Percentiles rank a stretch among this genome's conserved stretches.
Evolutionary conservation across 1,139 yeast species (phyloP).

Genomic region (Blastobotrys aristatus): DNA sequence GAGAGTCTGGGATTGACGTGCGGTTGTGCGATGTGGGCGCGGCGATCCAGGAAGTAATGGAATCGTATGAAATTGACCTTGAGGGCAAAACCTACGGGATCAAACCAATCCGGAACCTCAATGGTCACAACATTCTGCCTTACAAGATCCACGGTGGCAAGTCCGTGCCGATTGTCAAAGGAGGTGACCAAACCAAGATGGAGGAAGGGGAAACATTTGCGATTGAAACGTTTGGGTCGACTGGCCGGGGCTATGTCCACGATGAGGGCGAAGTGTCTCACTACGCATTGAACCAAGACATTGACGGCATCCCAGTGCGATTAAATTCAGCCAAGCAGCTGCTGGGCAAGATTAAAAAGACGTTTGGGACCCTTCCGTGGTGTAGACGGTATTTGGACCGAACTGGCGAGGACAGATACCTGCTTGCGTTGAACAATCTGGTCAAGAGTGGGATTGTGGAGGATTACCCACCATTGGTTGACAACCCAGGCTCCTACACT

Average conservation of each 20-base stretch:
- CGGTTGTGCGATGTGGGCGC: conserved; percentile 93
- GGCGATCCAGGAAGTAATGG: conserved; percentile 96
- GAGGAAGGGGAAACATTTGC: conserved; percentile 99
- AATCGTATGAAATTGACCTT: conserved; percentile 85
- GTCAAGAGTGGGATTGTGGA: conserved; percentile 83
- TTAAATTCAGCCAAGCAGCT: conserved; percentile 64
- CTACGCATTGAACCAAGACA: conserved; percentile 62
- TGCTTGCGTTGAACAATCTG: conserved; percentile 80
- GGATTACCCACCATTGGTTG: conserved; percentile 96
- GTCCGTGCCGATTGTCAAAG: conserved; percentile 91
- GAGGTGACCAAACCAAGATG: conserved; percentile 93
- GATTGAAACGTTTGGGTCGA: conserved; percentile 94
- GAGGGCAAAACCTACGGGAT: conserved; percentile 82
- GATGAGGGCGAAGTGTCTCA: conserved; percentile 92
- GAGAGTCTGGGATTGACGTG: conserved; percentile 93
- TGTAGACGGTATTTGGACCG: conserved; percentile 93
- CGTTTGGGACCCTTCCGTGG: conserved; percentile 93
- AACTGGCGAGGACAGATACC: conserved; percentile 84
- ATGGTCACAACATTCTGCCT: conserved; percentile 88
- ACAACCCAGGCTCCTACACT: conserved; percentile 78
- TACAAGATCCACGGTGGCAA: conserved; percentile 90
- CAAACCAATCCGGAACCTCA: conserved; percentile 83
- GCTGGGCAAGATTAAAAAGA: conserved; percentile 61
- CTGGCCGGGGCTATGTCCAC: conserved; percentile 88
- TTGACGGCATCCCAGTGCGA: conserved; percentile 48